Evolutionary conservation across 352 stramenopile species (phyloP).

Genomic region (Hyphochytrium catenoides): DNA sequence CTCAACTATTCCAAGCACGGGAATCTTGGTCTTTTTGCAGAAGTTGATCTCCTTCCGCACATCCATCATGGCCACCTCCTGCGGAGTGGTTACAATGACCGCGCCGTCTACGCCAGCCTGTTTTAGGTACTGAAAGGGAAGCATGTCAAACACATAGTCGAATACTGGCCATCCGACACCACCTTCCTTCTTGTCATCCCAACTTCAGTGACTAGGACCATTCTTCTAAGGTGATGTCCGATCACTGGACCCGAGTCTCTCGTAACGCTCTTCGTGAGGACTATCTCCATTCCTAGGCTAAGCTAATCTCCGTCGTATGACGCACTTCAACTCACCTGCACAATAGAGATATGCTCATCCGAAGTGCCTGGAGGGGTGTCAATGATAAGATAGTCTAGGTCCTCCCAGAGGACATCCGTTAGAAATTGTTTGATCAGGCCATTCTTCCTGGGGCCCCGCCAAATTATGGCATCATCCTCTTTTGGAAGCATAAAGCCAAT

Average conservation of each 20-base stretch:
- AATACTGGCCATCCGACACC: not conserved
- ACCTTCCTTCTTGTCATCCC: too few species aligned
- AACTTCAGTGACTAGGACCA: too few species aligned
- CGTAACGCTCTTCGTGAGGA: too few species aligned
- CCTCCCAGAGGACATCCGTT: slow-evolving; percentile 96
- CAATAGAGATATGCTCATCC: slow-evolving; percentile 99
- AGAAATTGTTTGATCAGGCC: slow-evolving; percentile 99
- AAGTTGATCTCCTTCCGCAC: slow-evolving; percentile 99
- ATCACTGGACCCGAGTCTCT: too few species aligned
- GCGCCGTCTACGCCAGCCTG: slow-evolving; percentile 78
- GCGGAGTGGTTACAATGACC: slow-evolving; percentile 95
- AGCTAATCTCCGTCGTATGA: too few species aligned
- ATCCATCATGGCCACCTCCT: slow-evolving; percentile 97
- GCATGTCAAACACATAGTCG: not conserved
- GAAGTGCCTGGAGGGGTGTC: slow-evolving; percentile 97
- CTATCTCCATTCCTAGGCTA: too few species aligned
- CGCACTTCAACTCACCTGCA: slow-evolving; percentile 38
- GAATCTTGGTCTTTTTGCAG: slow-evolving; percentile 76
- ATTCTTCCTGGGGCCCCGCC: slow-evolving; percentile 97
- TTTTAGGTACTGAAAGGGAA: slow-evolving; percentile 83
- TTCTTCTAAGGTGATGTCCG: too few species aligned
- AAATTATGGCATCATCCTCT: slow-evolving; percentile 95
- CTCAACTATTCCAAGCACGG: slow-evolving; percentile 69
- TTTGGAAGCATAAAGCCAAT: slow-evolving; percentile 98
- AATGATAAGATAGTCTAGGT: slow-evolving; percentile 98